These are phyloP conservation scores for Penstemon barbatus DNA, from an alignment of 257 asterid species.

Conservation along the genomic window DNA sequence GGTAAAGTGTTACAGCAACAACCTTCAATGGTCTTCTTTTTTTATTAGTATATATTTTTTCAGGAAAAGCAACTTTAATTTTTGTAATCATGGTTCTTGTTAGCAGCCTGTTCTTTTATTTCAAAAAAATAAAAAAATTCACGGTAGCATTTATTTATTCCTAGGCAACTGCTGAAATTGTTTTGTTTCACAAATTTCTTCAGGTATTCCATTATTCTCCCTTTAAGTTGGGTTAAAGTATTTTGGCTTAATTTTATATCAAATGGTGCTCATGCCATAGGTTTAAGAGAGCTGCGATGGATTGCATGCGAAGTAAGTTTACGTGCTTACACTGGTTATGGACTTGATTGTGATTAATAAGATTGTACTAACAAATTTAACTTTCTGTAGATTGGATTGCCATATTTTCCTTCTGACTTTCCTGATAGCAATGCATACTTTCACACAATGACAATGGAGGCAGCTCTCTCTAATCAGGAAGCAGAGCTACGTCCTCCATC, in stretches of 20 bases:
- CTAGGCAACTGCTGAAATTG: constrained; percentile 1
- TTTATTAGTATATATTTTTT: neutral
- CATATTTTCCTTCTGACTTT: constrained; percentile 74
- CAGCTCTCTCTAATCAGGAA: constrained; percentile 41
- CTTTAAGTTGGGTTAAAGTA: constrained; percentile 78
- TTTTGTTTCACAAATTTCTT: constrained; percentile 31
- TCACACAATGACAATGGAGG: constrained; percentile 52
- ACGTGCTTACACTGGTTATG: neutral
- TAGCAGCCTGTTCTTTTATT: neutral
- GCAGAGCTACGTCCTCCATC: constrained; percentile 47
- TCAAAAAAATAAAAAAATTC: too few species aligned
- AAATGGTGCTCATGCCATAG: constrained; percentile 81
- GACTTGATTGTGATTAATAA: neutral
- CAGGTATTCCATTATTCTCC: constrained; percentile 84
- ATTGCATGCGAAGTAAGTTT: constrained; percentile 69
- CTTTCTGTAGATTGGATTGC: constrained; percentile 67
- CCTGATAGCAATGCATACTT: constrained; percentile 79
- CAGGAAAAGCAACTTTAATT: neutral
- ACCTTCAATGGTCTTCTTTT: constrained; percentile 6
- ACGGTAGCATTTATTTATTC: constrained; percentile 6
- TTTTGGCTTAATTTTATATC: constrained; percentile 67
- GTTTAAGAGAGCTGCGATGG: constrained; percentile 83
- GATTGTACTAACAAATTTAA: neutral
- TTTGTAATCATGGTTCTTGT: neutral
- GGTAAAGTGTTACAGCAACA: constrained; percentile 41